Conservation (phyloP, 352 stramenopile genomes). For the Pythium biforme region DNA sequence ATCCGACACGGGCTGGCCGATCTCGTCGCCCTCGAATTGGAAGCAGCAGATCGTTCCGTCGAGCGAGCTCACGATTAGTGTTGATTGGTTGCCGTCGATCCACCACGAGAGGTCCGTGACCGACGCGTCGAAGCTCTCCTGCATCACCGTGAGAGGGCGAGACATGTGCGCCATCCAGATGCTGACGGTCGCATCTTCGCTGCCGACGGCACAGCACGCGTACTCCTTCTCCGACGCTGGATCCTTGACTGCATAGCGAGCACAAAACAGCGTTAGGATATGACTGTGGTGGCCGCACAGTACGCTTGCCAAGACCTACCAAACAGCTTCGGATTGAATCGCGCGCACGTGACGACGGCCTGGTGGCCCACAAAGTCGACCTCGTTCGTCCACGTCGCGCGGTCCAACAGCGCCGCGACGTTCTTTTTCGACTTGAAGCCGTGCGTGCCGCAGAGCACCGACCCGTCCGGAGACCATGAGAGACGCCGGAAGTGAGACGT, state of each 20-base stretch:
- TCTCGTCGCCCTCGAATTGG: slow-evolving; percentile 62
- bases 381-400: slow-evolving; percentile 76
- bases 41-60: slow-evolving; percentile 86
- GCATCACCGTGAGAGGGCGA: slow-evolving; percentile 73
- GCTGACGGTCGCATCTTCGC: slow-evolving; percentile 81
- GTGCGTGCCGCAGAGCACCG: slow-evolving; percentile 76
- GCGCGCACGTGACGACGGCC: slow-evolving; percentile 72
- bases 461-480: slow-evolving; percentile 84
- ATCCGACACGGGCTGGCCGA: slow-evolving; percentile 69
- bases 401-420: slow-evolving; percentile 74
- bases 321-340: slow-evolving; percentile 84
- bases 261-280: no score
- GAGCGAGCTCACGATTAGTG: slow-evolving; percentile 72
- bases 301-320: no score
- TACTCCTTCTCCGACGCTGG: slow-evolving; percentile 72
- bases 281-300: no score
- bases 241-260: slow-evolving; percentile 48
- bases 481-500: slow-evolving; percentile 83
- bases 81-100: slow-evolving; percentile 39
- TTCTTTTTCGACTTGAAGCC: slow-evolving; percentile 89
- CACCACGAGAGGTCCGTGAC: slow-evolving; percentile 81
- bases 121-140: slow-evolving; percentile 81
- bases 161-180: slow-evolving; percentile 83
- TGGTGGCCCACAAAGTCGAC: slow-evolving; percentile 86
- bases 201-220: slow-evolving; percentile 79